Percentiles rank a stretch among this genome's conserved stretches.
Evolutionary conservation across 169 alveolate genomes (phyloP).

Genomic region (Ophryocystis elektroscirrha): DNA sequence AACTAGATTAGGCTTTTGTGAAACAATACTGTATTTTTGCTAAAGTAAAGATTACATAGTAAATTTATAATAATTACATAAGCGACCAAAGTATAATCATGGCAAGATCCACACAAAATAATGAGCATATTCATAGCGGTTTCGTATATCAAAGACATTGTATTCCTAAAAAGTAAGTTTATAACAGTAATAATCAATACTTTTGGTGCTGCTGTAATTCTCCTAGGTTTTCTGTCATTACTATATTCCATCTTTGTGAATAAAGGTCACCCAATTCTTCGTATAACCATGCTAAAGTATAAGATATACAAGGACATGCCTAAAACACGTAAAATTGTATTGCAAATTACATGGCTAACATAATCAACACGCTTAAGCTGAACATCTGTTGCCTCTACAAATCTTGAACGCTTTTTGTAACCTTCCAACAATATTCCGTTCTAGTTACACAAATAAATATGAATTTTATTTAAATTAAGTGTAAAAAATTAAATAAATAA

Average conservation of each 20-base stretch:
- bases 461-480: not conserved
- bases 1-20: no score
- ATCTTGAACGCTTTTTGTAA: conserved; percentile 18
- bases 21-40: no score
- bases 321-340: conserved; percentile 2
- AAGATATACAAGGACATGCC: conserved; percentile 29
- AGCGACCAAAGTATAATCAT: conserved; percentile 15
- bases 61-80: conserved; percentile 1
- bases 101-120: conserved; percentile 13
- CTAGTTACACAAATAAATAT: conserved; percentile 8
- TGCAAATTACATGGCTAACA: conserved; percentile 6
- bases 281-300: conserved; percentile 32
- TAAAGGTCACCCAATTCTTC: conserved; percentile 34
- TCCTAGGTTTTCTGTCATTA: not conserved
- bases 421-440: conserved; percentile 32
- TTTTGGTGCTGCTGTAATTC: not conserved
- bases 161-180: no score
- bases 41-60: no score
- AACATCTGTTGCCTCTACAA: conserved; percentile 11
- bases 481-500: not conserved
- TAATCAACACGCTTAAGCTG: conserved; percentile 14
- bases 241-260: not conserved
- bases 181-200: no score
- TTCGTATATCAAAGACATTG: no score
- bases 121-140: conserved; percentile 11